Percentiles rank a stretch among this genome's conserved stretches.
Evolutionary conservation across 106 monocot species (phyloP).

Genomic region (Acorus gramineus): DNA sequence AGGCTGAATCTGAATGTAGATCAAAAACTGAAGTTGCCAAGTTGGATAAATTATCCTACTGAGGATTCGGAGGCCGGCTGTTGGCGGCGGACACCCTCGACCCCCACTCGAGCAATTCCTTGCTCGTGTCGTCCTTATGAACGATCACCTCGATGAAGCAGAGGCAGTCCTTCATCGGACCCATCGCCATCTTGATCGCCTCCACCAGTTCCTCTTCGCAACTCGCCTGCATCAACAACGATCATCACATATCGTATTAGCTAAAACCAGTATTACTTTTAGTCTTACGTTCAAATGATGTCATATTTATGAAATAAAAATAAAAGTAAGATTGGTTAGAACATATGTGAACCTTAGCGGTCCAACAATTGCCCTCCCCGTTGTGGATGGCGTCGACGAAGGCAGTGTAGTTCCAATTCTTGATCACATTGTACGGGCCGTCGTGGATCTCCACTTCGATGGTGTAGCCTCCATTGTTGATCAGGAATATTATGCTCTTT

Average conservation of each 20-base stretch:
- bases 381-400: slow-evolving; percentile 35
- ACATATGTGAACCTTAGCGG: slow-evolving; percentile 15
- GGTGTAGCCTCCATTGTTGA: slow-evolving; percentile 47
- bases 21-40: too few relatives aligned
- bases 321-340: neutral
- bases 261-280: too few relatives aligned
- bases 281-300: neutral
- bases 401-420: slow-evolving; percentile 48
- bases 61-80: slow-evolving; percentile 32
- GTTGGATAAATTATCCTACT: neutral
- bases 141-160: slow-evolving; percentile 33
- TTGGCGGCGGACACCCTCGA: slow-evolving; percentile 32
- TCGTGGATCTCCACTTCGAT: slow-evolving; percentile 50
- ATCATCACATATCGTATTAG: neutral
- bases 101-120: slow-evolving; percentile 28
- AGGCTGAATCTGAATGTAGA: too few relatives aligned
- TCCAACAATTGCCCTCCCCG: slow-evolving; percentile 41
- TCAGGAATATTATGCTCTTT: slow-evolving; percentile 35
- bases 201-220: slow-evolving; percentile 26
- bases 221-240: slow-evolving; percentile 8
- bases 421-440: slow-evolving; percentile 46
- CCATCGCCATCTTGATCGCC: slow-evolving; percentile 17
- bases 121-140: slow-evolving; percentile 33
- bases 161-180: slow-evolving; percentile 29
- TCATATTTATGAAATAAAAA: too few relatives aligned